Evolutionary conservation across 2,329 filamentous ascomycete genomes (phyloP).

Genomic region (Achaetomium macrosporum): DNA sequence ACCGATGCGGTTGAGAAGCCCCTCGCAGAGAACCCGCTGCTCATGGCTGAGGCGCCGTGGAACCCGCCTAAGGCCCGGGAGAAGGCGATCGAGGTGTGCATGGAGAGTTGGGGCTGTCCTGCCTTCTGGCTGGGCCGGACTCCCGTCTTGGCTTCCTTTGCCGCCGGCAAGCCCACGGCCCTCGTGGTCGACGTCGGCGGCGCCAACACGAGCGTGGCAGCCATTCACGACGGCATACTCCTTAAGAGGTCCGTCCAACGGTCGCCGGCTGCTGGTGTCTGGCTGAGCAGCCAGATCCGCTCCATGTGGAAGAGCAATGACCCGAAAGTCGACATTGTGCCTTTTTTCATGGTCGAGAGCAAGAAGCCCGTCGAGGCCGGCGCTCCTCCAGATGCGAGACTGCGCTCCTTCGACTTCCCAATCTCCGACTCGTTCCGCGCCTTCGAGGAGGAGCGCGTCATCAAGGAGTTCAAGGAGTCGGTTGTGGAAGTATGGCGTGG

Average conservation of each 20-base stretch:
- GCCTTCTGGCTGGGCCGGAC: conserved; percentile 91
- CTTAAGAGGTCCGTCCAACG: conserved; percentile 84
- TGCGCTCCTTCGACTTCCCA: conserved; percentile 61
- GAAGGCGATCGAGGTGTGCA: conserved; percentile 90
- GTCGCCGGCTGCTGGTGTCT: conserved; percentile 81
- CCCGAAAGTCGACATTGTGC: conserved; percentile 66
- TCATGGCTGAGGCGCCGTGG: conserved; percentile 94
- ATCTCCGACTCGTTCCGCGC: conserved; percentile 66
- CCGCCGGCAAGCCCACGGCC: conserved; percentile 86
- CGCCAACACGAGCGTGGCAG: conserved; percentile 80
- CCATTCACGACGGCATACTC: conserved; percentile 90
- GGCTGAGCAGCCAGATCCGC: conserved; percentile 83
- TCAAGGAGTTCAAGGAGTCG: conserved; percentile 96
- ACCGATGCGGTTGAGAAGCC: conserved; percentile 62
- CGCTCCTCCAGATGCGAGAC: conserved; percentile 67
- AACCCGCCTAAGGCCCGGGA: conserved; percentile 82
- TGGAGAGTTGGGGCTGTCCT: conserved; percentile 93
- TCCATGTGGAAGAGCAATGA: conserved; percentile 67
- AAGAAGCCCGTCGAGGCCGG: conserved; percentile 87
- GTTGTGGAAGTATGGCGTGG: conserved; percentile 92
- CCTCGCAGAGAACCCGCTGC: conserved; percentile 79
- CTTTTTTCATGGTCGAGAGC: conserved; percentile 80
- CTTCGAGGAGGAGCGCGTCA: conserved; percentile 84
- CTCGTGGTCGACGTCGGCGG: conserved; percentile 90
- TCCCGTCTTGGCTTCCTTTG: conserved; percentile 85